phyloP scores from a whole-genome alignment of 192 early-diverging fungal genomes.

The Cladochytrium replicatum region DNA sequence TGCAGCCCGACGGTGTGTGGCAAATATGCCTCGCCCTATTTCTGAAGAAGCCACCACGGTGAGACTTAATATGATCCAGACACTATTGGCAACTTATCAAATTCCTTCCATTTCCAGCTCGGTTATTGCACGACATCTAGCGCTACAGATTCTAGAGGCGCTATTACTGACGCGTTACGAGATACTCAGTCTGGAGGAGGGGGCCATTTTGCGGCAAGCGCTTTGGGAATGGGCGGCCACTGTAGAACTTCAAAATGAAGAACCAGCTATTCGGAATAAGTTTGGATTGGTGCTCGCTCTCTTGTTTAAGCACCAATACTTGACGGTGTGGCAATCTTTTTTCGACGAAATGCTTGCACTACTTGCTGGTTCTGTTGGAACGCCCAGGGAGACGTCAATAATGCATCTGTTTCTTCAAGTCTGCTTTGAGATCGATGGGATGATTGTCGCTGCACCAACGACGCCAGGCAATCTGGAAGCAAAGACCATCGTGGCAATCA shows the following conservation, averaged over 20 bases:
- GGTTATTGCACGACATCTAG: slow-evolving; percentile 74
- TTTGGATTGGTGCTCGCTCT: slow-evolving; percentile 70
- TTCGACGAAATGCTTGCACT: slow-evolving; percentile 74
- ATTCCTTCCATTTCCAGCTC: slow-evolving; percentile 29
- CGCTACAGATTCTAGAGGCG: slow-evolving; percentile 73
- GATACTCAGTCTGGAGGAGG: slow-evolving; percentile 16
- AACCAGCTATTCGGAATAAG: slow-evolving; percentile 64
- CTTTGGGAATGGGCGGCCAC: slow-evolving; percentile 27
- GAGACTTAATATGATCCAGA: slow-evolving; percentile 15
- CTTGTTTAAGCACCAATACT: slow-evolving; percentile 72
- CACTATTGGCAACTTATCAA: slow-evolving; percentile 1
- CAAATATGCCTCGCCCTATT: slow-evolving; percentile 73
- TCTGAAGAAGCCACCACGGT: slow-evolving; percentile 62
- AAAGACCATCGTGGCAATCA: slow-evolving; percentile 69
- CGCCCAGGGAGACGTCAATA: slow-evolving; percentile 33
- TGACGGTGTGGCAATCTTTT: slow-evolving; percentile 78
- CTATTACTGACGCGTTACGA: slow-evolving; percentile 45
- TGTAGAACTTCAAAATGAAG: slow-evolving; percentile 22
- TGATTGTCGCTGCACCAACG: slow-evolving; percentile 67
- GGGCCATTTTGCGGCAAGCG: slow-evolving; percentile 16
- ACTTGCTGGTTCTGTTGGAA: slow-evolving; percentile 13
- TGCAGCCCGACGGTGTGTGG: slow-evolving; percentile 74
- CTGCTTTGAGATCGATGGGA: slow-evolving; percentile 72
- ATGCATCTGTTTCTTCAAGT: slow-evolving; percentile 72
- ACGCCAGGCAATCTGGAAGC: slow-evolving; percentile 55